A percentile compares a stretch with the other conserved stretches of the same genome.
Conservation (phyloP, 768 basidiomycete species). For the Lyophyllum shimeji region DNA sequence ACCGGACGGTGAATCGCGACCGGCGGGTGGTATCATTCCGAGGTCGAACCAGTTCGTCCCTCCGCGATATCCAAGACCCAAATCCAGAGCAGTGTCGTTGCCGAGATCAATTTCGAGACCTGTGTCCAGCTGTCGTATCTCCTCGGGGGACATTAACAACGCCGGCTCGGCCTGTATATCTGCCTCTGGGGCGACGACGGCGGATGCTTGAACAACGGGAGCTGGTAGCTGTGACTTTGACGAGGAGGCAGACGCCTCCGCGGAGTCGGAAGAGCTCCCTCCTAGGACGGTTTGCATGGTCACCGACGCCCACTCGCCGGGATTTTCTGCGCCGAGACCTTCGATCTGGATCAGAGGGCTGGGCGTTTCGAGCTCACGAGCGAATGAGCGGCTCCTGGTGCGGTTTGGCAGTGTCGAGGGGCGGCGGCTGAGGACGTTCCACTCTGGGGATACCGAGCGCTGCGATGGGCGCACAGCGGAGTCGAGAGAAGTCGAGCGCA, state of each 20-base stretch:
- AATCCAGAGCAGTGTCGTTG: slow-evolving; percentile 36
- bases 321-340: slow-evolving; percentile 29
- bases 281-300: slow-evolving; percentile 37
- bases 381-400: slow-evolving; percentile 4
- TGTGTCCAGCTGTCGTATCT: slow-evolving; percentile 33
- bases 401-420: slow-evolving; percentile 27
- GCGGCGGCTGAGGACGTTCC: slow-evolving; percentile 36
- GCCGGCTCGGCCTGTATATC: slow-evolving; percentile 14
- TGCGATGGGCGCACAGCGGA: slow-evolving; percentile 26
- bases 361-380: slow-evolving; percentile 14
- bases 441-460: slow-evolving; percentile 40
- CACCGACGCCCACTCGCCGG: slow-evolving; percentile 43
- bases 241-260: slow-evolving; percentile 13
- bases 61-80: slow-evolving; percentile 35
- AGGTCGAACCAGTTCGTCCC: slow-evolving; percentile 41
- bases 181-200: background rate
- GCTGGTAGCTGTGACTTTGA: slow-evolving; percentile 9
- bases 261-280: slow-evolving; percentile 21
- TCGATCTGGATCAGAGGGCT: slow-evolving; percentile 29
- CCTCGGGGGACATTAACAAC: slow-evolving; percentile 34
- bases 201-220: background rate
- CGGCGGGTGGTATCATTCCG: slow-evolving; percentile 34
- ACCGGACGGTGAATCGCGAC: no score
- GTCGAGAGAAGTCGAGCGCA: slow-evolving; percentile 39
- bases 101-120: slow-evolving; percentile 38